A percentile compares a stretch with the other conserved stretches of the same genome.
phyloP scores from a whole-genome alignment of 1,284 basidiomycete species.

The Ceratobasidium sp. region DNA sequence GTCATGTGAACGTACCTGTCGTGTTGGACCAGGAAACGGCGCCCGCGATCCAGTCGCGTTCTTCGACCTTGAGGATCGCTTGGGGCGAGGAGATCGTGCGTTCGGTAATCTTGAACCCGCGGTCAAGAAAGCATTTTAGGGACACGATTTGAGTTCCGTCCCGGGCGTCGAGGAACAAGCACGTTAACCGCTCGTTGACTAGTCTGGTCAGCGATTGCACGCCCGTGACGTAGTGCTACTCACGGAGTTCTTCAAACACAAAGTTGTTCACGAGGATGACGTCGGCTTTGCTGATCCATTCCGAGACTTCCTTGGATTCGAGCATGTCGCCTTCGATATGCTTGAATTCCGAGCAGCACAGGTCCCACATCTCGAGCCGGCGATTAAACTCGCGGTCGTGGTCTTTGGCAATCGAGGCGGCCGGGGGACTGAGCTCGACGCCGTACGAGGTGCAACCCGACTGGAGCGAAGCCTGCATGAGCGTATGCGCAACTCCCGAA shows the following conservation, averaged over 20 bases:
- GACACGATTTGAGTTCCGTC: conserved; percentile 42
- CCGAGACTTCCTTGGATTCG: conserved; percentile 38
- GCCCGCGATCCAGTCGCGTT: conserved; percentile 36
- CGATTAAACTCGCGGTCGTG: conserved; percentile 40
- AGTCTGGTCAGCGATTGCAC: background rate
- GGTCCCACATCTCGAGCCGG: conserved; percentile 42
- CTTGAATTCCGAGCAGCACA: conserved; percentile 37
- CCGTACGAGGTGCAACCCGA: conserved; percentile 42
- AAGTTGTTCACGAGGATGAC: conserved; percentile 44
- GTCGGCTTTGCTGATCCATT: conserved; percentile 42
- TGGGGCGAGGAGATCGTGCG: conserved; percentile 40
- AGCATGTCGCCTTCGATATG: conserved; percentile 41
- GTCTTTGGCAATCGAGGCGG: conserved; percentile 39
- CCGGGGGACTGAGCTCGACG: conserved; percentile 41
- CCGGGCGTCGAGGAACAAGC: conserved; percentile 42
- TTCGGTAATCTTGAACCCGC: conserved; percentile 41
- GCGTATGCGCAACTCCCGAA: conserved; percentile 42
- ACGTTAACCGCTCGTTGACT: conserved; percentile 42
- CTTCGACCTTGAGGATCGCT: conserved; percentile 40
- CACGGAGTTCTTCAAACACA: conserved; percentile 41
- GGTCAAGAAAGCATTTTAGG: conserved; percentile 41
- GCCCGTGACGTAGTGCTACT: conserved; percentile 23
- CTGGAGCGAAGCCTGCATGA: conserved; percentile 43
- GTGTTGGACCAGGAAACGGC: conserved; percentile 39
- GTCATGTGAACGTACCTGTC: conserved; percentile 4